phyloP scores from a whole-genome alignment of 306 rosid genomes.

The Prunus mongolica region DNA sequence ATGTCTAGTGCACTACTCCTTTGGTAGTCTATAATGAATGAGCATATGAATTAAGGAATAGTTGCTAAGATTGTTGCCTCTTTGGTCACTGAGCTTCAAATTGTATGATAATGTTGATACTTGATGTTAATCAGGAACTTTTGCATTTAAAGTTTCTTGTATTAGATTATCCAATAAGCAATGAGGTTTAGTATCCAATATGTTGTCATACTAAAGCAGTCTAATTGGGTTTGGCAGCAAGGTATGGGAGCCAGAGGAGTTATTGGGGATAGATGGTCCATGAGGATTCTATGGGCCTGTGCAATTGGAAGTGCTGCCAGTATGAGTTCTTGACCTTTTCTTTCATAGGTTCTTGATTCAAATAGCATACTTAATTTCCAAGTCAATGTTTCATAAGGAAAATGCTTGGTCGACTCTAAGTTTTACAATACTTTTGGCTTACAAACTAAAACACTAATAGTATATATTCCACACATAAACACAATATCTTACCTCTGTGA shows the following conservation, averaged over 20 bases:
- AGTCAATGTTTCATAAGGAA: background rate
- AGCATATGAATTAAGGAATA: background rate
- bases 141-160: background rate
- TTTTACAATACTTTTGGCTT: background rate
- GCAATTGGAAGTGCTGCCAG: conserved; percentile 41
- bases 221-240: conserved; percentile 10
- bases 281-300: conserved; percentile 45
- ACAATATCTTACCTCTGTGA: background rate
- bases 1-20: background rate
- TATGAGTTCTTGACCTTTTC: conserved; percentile 15
- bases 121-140: background rate
- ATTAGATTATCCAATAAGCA: background rate
- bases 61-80: background rate
- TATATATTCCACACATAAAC: background rate
- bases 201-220: conserved; percentile 3
- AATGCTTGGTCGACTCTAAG: background rate
- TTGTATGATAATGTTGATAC: background rate
- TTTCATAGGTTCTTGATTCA: background rate
- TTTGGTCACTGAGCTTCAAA: background rate
- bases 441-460: background rate
- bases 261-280: conserved; percentile 42
- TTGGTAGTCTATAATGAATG: background rate
- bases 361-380: background rate
- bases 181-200: background rate
- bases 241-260: conserved; percentile 38